phyloP scores from a whole-genome alignment of 169 alveolate genomes.

The Plasmodium falciparum region DNA sequence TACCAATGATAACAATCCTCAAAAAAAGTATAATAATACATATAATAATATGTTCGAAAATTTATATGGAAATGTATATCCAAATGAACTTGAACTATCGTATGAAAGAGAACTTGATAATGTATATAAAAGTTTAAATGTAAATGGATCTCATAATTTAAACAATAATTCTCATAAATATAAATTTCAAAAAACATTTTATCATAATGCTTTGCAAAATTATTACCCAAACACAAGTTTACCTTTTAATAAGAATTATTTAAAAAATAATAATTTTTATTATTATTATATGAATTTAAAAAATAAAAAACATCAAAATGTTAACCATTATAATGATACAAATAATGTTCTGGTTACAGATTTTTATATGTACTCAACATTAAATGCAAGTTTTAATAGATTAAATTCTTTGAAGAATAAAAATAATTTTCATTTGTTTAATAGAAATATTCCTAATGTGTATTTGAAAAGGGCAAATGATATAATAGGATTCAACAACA shows the following conservation, averaged over 20 bases:
- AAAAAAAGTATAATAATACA: too few species aligned
- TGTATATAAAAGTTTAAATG: too few species aligned
- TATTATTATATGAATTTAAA: conserved; percentile 6
- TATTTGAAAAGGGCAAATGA: neutral
- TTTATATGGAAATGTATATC: too few species aligned
- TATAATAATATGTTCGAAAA: too few species aligned
- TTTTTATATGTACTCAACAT: conserved; percentile 53
- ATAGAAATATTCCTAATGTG: neutral
- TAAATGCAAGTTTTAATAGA: conserved; percentile 37
- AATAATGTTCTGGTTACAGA: conserved; percentile 40
- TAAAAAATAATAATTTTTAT: conserved; percentile 29
- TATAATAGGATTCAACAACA: neutral
- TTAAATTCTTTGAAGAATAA: conserved; percentile 17
- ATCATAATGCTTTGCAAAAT: neutral
- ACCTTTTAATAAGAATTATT: conserved; percentile 12
- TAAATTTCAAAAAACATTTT: too few species aligned
- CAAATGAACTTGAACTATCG: too few species aligned
- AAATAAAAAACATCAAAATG: conserved; percentile 26
- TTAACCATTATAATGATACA: conserved; percentile 41
- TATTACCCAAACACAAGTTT: conserved; percentile 19
- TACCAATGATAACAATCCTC: too few species aligned
- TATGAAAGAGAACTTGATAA: too few species aligned
- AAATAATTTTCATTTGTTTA: neutral
- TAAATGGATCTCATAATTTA: too few species aligned
- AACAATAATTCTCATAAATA: too few species aligned